phyloP scores from a whole-genome alignment of 306 rosid genomes.

The Lagenaria siceraria region DNA sequence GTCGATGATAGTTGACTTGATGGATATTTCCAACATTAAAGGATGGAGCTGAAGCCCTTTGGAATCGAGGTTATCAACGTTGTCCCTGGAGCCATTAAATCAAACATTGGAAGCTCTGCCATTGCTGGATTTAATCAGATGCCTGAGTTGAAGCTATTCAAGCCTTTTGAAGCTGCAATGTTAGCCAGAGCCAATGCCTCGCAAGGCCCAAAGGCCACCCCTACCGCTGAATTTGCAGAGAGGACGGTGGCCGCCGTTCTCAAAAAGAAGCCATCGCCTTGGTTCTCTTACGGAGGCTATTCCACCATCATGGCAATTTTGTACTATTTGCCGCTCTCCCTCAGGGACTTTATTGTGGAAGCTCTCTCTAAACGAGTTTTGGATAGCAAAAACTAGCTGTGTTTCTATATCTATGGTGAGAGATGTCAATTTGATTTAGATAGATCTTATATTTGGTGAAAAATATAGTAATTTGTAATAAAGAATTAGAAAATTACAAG shows the following conservation, averaged over 20 bases:
- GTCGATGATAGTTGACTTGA: neutral
- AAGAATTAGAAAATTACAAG: neutral
- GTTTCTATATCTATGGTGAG: neutral
- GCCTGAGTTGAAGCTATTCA: constrained; percentile 61
- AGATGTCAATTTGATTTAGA: neutral
- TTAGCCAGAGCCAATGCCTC: constrained; percentile 39
- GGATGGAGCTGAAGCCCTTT: constrained; percentile 57
- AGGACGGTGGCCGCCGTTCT: constrained; percentile 48
- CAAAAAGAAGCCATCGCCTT: constrained; percentile 60
- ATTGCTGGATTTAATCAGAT: constrained; percentile 36
- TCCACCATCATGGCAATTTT: constrained; percentile 44
- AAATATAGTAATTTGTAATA: neutral
- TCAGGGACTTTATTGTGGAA: constrained; percentile 42
- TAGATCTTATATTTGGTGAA: neutral
- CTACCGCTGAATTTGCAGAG: constrained; percentile 65
- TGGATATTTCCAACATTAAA: neutral
- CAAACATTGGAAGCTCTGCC: constrained; percentile 57
- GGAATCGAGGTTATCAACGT: constrained; percentile 77
- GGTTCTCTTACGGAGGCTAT: constrained; percentile 59
- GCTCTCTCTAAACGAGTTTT: constrained; percentile 20
- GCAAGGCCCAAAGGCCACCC: constrained; percentile 47
- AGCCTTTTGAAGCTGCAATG: constrained; percentile 56
- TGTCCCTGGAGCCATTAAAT: constrained; percentile 69
- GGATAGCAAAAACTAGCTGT: neutral
- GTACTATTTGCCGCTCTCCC: constrained; percentile 56